Percentiles rank a stretch among this genome's conserved stretches.
Conservation (phyloP, 257 asterid species). For the Plantago major region DNA sequence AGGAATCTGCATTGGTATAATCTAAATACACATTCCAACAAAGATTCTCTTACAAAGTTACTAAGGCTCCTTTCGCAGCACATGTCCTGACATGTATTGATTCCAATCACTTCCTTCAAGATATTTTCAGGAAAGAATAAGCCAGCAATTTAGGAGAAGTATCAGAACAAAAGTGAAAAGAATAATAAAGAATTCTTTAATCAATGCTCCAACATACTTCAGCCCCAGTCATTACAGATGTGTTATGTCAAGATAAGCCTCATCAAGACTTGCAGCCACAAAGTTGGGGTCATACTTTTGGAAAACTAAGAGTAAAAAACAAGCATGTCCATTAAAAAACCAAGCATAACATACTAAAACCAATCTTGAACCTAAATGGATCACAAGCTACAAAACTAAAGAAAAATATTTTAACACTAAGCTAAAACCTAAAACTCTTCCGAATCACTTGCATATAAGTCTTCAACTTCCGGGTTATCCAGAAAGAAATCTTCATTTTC, state of each 20-base stretch:
- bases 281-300: constrained; percentile 76
- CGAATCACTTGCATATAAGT: too few species aligned
- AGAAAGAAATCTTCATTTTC: too few species aligned
- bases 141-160: neutral
- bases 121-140: constrained; percentile 62
- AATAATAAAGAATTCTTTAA: constrained; percentile 17
- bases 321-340: constrained; percentile 22
- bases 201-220: constrained; percentile 53
- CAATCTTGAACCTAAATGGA: too few species aligned
- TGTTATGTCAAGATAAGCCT: constrained; percentile 97
- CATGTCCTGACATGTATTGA: constrained; percentile 74
- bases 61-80: constrained; percentile 50
- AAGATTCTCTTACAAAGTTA: too few species aligned
- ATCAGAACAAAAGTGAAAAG: constrained; percentile 6
- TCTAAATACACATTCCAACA: too few species aligned
- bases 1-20: too few species aligned
- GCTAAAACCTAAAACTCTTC: too few species aligned
- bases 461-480: too few species aligned
- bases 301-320: constrained; percentile 46
- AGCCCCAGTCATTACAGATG: constrained; percentile 62
- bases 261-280: constrained; percentile 86
- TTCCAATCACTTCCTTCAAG: constrained; percentile 68
- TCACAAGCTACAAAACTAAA: too few species aligned
- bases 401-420: too few species aligned
- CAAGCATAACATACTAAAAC: constrained; percentile 2